Base-by-base conservation (phyloP, 2,329 filamentous ascomycete genomes). In the Pseudomassariella vexata region DNA sequence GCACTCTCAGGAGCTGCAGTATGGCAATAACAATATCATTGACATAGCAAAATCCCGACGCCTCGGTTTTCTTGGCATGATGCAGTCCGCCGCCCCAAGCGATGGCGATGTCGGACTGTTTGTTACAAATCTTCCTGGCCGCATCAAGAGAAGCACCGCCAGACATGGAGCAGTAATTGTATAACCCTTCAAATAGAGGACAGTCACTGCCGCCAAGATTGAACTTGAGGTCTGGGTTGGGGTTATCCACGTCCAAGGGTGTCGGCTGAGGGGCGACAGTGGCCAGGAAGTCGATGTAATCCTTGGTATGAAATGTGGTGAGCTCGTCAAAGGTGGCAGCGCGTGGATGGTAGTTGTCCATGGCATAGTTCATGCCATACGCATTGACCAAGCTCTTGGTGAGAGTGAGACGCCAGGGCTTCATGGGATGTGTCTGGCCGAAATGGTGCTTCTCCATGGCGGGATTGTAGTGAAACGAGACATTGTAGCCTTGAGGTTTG, bases 11-110 rank as follows among this genome's bases (percentile, higher is more conserved):
- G 8, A 98, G 74, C 55, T 95, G 84, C 22, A 96, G 73, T 47
- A 95, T 92, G 21, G 85, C 87, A 28, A 98, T 74, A 36, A 96
- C 92, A 49, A 96, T 96, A 59, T 98, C 92, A 59, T 98, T 98
- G 63, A 96, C 88, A 63, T 98, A 98, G 65, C 92, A 98, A 60
- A 98, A 98, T 1, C 92, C 92, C 10, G 84, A 90, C 1, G 92
- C 90, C 60, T 95, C 88, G 32, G 82, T 78, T 55, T 90, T 92
- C 60, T 96, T 95, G 27, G 92, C 92, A 53, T 98, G 92, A 59
- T 98, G 92, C 19, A 98, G 73, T 9, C 92, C 92, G 21, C 92
- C 92, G 12, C 88, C 92, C 92, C 92, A 98, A 49, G 94, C 94
- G 52, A 98, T 88, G 34, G 92, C 92, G 53, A 98, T 95, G 52